Percentiles rank a stretch among this genome's conserved stretches.
These are phyloP conservation scores for Carex sylvatica DNA, from an alignment of 202 grass and related monocot species.

Conservation along the genomic window DNA sequence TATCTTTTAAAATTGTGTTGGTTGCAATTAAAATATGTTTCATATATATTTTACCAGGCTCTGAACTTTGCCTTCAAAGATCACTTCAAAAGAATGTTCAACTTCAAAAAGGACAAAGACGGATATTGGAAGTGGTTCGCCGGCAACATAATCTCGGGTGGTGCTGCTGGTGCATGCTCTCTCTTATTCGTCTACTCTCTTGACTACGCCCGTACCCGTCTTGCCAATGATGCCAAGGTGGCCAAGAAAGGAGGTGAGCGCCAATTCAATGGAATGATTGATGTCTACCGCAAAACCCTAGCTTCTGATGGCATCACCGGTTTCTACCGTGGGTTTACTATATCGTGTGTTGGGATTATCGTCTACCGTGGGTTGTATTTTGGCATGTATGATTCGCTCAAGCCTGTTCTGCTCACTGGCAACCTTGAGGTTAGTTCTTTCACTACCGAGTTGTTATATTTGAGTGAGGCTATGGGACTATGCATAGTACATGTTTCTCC, in stretches of 20 bases:
- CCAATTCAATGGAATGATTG: slow-evolving; percentile 59
- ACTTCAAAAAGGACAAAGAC: slow-evolving; percentile 69
- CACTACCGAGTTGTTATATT: too few relatives aligned
- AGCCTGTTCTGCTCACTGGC: slow-evolving; percentile 54
- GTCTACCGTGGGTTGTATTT: slow-evolving; percentile 62
- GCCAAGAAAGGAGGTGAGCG: slow-evolving; percentile 54
- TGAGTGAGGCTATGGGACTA: too few relatives aligned
- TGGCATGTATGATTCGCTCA: slow-evolving; percentile 61
- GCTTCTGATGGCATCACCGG: slow-evolving; percentile 40
- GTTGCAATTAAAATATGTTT: too few relatives aligned
- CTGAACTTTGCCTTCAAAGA: slow-evolving; percentile 65
- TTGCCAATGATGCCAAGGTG: slow-evolving; percentile 59
- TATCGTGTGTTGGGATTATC: slow-evolving; percentile 65
- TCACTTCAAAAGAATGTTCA: slow-evolving; percentile 64
- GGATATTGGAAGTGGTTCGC: slow-evolving; percentile 77
- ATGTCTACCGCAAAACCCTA: slow-evolving; percentile 55
- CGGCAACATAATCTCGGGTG: slow-evolving; percentile 53
- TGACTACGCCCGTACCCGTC: slow-evolving; percentile 50
- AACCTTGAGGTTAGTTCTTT: slow-evolving; percentile 36
- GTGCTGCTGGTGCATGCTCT: slow-evolving; percentile 62
- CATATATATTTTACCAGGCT: slow-evolving; percentile 34
- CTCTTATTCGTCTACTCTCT: slow-evolving; percentile 58
- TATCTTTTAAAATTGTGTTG: too few relatives aligned
- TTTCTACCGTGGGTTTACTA: slow-evolving; percentile 56
- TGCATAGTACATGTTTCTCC: too few relatives aligned